phyloP scores from a whole-genome alignment of 306 rosid species.

The Vigna radiata region DNA sequence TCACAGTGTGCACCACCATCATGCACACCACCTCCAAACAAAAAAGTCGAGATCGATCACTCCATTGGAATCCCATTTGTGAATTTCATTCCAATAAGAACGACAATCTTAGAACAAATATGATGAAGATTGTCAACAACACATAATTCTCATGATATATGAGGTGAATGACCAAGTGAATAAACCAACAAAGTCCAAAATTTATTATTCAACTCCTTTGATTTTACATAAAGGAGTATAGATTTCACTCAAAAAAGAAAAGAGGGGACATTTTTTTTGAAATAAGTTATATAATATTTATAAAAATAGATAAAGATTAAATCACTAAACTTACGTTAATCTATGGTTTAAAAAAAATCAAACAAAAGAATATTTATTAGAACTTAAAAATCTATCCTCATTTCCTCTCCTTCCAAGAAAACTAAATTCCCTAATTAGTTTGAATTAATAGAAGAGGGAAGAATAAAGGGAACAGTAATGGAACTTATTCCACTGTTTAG shows the following conservation, averaged over 20 bases:
- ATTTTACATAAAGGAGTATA: neutral
- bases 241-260: neutral
- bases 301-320: neutral
- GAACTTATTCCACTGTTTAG: neutral
- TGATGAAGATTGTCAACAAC: neutral
- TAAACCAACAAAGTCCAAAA: conserved; percentile 18
- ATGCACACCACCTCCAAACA: neutral
- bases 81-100: conserved; percentile 24
- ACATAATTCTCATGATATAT: neutral
- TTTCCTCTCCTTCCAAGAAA: no score
- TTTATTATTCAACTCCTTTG: conserved; percentile 27
- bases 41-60: conserved; percentile 26
- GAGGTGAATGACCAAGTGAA: neutral
- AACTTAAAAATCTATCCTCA: no score
- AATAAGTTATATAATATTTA: no score
- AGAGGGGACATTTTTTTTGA: neutral
- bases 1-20: conserved; percentile 4
- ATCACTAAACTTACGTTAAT: no score
- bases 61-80: conserved; percentile 23
- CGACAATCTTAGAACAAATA: conserved; percentile 15
- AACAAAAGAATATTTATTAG: no score
- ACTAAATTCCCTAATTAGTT: neutral
- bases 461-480: neutral
- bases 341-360: no score
- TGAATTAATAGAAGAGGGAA: neutral